phyloP scores from a whole-genome alignment of 116 monocot genomes.

The Papilionanthe hybrid region DNA sequence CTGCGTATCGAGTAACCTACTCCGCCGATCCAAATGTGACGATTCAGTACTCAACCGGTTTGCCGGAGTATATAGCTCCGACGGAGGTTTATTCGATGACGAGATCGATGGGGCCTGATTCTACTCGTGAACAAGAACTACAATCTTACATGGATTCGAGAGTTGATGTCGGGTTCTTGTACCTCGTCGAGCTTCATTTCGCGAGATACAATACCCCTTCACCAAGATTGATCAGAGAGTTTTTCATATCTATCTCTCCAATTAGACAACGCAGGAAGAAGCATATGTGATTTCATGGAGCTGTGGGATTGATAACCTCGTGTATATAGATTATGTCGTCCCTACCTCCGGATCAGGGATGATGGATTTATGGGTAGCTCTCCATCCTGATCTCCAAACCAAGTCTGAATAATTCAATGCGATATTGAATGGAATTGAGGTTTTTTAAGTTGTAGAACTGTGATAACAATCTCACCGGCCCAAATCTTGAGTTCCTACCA shows the following conservation, averaged over 20 bases:
- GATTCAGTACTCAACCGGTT: slow-evolving; percentile 3
- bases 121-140: slow-evolving; percentile 2
- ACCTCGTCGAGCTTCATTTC: slow-evolving; percentile 17
- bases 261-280: not conserved
- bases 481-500: no score
- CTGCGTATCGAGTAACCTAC: slow-evolving; percentile 10
- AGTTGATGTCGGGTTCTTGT: slow-evolving; percentile 7
- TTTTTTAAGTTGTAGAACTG: no score
- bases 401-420: no score
- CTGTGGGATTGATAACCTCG: slow-evolving; percentile 1
- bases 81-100: slow-evolving; percentile 15
- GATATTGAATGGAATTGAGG: no score
- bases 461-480: no score
- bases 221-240: slow-evolving; percentile 9
- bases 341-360: not conserved
- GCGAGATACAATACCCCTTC: slow-evolving; percentile 18
- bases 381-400: no score
- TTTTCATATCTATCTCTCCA: slow-evolving; percentile 13
- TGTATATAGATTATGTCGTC: slow-evolving; percentile 13
- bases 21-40: slow-evolving; percentile 8
- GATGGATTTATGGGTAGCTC: slow-evolving; percentile 13
- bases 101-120: slow-evolving; percentile 16
- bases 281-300: slow-evolving; percentile 4
- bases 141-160: slow-evolving; percentile 12
- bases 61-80: slow-evolving; percentile 16